A percentile compares a stretch with the other conserved stretches of the same genome.
Conservation (phyloP, 1,284 basidiomycete genomes). For the Boletus calvinii region DNA sequence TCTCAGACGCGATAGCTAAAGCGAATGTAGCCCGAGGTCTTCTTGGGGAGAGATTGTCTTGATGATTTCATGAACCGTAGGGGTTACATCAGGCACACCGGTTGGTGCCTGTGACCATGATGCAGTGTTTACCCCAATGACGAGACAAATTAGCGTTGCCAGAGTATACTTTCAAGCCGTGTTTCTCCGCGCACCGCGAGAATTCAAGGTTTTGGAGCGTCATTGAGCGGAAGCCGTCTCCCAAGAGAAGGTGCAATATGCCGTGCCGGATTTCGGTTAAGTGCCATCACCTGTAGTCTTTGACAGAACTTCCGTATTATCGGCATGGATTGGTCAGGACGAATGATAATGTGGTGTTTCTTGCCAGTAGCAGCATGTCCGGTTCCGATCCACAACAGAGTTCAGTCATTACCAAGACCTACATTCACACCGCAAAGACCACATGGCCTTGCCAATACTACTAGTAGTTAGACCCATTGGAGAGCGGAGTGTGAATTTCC, state of each 20-base stretch:
- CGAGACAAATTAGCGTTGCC: background rate
- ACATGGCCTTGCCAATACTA: background rate
- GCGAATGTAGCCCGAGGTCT: background rate
- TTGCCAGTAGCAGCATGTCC: background rate
- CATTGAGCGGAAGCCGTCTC: constrained; percentile 9
- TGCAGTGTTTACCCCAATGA: constrained; percentile 2
- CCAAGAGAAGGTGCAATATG: background rate
- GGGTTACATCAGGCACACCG: background rate
- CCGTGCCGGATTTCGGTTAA: background rate
- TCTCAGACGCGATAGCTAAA: constrained; percentile 1
- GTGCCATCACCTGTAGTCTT: background rate
- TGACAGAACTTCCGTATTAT: background rate
- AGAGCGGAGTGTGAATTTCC: constrained; percentile 25
- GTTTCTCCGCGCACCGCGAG: constrained; percentile 8
- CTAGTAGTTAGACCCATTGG: no score
- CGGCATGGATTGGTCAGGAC: background rate
- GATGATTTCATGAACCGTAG: background rate
- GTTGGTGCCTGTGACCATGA: constrained; percentile 6
- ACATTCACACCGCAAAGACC: constrained; percentile 1
- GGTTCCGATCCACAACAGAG: constrained; percentile 11
- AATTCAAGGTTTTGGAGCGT: constrained; percentile 2
- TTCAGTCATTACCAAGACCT: constrained; percentile 5
- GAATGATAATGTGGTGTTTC: background rate
- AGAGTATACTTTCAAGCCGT: constrained; percentile 7
- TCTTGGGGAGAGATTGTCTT: background rate